A percentile compares a stretch with the other conserved stretches of the same genome.
These are phyloP conservation scores for Carex littledalei DNA, from an alignment of 176 grass and related monocot genomes.

Conservation along the genomic window DNA sequence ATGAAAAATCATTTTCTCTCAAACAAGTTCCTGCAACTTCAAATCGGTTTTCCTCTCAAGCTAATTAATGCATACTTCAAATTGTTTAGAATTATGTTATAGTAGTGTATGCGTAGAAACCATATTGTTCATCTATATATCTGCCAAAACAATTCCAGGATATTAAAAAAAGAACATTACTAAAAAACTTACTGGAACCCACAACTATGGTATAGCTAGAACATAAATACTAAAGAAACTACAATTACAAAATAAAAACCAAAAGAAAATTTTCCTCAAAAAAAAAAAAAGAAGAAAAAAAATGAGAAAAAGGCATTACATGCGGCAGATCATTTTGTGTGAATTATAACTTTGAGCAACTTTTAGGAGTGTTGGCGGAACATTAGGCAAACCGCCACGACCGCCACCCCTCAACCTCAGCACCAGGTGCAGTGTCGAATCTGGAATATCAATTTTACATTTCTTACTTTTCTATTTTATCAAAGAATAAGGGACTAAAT, in stretches of 20 bases:
- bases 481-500: not conserved
- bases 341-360: constrained; percentile 58
- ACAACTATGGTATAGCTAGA: no score
- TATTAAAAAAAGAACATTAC: no score
- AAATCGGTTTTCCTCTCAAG: no score
- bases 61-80: no score
- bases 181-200: no score
- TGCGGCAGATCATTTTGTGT: constrained; percentile 72
- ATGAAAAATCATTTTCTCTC: not conserved
- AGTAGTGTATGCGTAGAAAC: not conserved
- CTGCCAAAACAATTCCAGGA: not conserved
- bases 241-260: not conserved
- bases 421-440: constrained; percentile 70
- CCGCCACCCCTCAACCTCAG: constrained; percentile 59
- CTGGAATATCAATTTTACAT: not conserved
- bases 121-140: not conserved
- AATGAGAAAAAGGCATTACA: constrained; percentile 32
- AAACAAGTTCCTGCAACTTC: not conserved
- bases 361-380: constrained; percentile 20
- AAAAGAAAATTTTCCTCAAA: not conserved
- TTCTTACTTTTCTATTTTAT: not conserved
- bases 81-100: no score
- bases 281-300: not conserved
- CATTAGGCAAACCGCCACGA: not conserved
- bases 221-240: not conserved